phyloP scores from a whole-genome alignment of 2,329 filamentous ascomycete species.

The Falciphora oryzae region DNA sequence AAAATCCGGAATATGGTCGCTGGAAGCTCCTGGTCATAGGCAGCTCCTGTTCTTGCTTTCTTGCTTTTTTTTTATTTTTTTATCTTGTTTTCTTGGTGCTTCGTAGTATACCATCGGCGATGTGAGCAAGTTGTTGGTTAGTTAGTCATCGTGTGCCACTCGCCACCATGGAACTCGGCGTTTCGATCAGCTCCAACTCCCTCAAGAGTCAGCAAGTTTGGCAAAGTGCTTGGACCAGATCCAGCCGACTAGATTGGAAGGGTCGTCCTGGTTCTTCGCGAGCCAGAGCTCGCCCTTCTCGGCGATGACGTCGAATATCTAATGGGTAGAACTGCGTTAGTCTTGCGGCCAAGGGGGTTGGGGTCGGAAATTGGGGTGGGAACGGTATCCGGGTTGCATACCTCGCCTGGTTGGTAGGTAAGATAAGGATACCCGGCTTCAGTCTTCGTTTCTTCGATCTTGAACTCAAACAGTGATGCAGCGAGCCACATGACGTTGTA shows the following conservation, averaged over 20 bases:
- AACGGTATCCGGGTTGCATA: slow-evolving; percentile 30
- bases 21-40: background rate
- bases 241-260: slow-evolving; percentile 76
- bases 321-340: slow-evolving; percentile 3
- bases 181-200: background rate
- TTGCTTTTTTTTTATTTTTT: background rate
- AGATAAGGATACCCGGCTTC: slow-evolving; percentile 95
- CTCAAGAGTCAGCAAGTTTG: slow-evolving; percentile 46
- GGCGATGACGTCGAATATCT: slow-evolving; percentile 87
- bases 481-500: slow-evolving; percentile 83
- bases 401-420: slow-evolving; percentile 90
- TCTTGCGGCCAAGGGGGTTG: background rate
- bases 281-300: slow-evolving; percentile 98
- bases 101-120: background rate
- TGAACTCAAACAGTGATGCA: slow-evolving; percentile 93
- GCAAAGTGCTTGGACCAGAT: slow-evolving; percentile 99
- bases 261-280: slow-evolving; percentile 93
- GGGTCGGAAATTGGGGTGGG: background rate
- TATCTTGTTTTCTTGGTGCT: background rate
- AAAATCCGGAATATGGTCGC: background rate
- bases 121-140: background rate
- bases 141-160: background rate
- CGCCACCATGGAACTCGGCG: background rate
- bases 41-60: background rate
- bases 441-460: slow-evolving; percentile 84